A percentile compares a stretch with the other conserved stretches of the same genome.
phyloP scores from a whole-genome alignment of 768 basidiomycete genomes.

The Suillus ampliporus region DNA sequence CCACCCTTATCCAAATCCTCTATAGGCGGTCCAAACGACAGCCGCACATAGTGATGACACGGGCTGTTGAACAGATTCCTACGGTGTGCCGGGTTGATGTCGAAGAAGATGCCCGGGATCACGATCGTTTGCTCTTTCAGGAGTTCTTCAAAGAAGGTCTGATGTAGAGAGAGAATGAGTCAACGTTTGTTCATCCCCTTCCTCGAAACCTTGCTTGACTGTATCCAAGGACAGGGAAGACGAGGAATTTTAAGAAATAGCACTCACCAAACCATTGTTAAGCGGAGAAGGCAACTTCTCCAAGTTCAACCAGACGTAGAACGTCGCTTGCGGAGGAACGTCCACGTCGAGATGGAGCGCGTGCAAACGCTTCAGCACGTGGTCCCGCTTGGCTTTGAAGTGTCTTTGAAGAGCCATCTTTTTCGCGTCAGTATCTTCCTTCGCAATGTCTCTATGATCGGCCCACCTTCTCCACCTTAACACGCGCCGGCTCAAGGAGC shows the following conservation, averaged over 20 bases:
- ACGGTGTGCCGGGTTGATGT: slow-evolving; percentile 78
- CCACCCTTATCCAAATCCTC: slow-evolving; percentile 78
- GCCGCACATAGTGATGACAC: slow-evolving; percentile 87
- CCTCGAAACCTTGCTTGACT: no score
- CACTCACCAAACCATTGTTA: slow-evolving; percentile 81
- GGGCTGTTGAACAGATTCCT: slow-evolving; percentile 90
- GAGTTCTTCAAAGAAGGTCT: slow-evolving; percentile 94
- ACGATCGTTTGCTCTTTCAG: slow-evolving; percentile 91
- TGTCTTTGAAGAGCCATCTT: slow-evolving; percentile 85
- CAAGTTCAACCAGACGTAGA: slow-evolving; percentile 94
- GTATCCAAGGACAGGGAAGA: neutral
- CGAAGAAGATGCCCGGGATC: slow-evolving; percentile 91
- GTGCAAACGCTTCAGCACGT: slow-evolving; percentile 82
- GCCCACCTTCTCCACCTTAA: slow-evolving; percentile 68
- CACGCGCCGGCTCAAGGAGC: slow-evolving; percentile 74
- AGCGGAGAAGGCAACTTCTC: slow-evolving; percentile 79
- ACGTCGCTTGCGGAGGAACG: slow-evolving; percentile 80
- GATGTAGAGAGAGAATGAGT: slow-evolving; percentile 7
- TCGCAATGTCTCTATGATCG: neutral
- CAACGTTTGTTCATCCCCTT: neutral
- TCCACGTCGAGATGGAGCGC: slow-evolving; percentile 79
- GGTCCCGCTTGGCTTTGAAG: slow-evolving; percentile 91
- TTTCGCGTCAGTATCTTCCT: neutral
- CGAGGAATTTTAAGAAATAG: neutral
- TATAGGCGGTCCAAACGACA: slow-evolving; percentile 86